A percentile compares a stretch with the other conserved stretches of the same genome.
phyloP scores from a whole-genome alignment of 176 grass and related monocot species.

The Microstegium vimineum region DNA sequence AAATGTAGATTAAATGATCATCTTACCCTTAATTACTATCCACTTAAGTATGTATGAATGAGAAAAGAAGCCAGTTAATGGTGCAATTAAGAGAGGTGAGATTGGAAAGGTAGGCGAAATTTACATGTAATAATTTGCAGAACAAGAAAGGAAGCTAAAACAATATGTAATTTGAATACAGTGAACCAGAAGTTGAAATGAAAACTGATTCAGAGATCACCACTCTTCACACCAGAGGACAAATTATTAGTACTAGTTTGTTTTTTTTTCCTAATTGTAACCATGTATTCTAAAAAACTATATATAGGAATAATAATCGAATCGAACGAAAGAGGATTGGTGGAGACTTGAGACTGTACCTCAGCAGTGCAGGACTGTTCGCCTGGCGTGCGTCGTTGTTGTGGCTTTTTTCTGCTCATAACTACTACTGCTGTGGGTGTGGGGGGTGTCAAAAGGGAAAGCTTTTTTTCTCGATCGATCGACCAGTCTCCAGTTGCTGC shows the following conservation, averaged over 20 bases:
- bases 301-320: neutral
- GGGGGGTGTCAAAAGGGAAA: conserved; percentile 9
- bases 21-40: neutral
- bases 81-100: neutral
- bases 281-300: neutral
- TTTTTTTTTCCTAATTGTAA: neutral
- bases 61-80: neutral
- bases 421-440: no score
- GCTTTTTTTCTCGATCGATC: neutral
- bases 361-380: conserved; percentile 13
- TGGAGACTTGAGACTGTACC: neutral
- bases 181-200: no score
- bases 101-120: no score
- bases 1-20: no score
- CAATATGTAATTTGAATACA: no score
- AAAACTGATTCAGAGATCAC: neutral
- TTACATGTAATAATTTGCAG: neutral
- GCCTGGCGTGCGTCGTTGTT: neutral
- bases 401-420: conserved; percentile 3
- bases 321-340: neutral
- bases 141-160: neutral
- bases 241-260: neutral
- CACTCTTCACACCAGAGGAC: neutral
- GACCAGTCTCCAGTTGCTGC: neutral
- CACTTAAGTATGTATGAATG: neutral